Evolutionary conservation across 768 basidiomycete genomes (phyloP).

Genomic region (Daedalea quercina): DNA sequence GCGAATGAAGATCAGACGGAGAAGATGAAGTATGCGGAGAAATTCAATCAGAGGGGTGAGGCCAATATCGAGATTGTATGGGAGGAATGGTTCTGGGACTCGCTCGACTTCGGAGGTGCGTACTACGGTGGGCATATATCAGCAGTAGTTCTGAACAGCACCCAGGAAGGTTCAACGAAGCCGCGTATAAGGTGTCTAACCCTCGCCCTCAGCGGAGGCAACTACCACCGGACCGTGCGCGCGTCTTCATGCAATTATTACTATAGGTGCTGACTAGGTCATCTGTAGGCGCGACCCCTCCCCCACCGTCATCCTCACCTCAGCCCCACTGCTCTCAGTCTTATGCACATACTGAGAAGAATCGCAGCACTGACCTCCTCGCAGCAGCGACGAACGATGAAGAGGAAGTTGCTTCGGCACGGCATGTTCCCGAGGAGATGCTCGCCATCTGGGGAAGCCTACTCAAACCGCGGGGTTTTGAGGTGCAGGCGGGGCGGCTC

Average conservation of each 20-base stretch:
- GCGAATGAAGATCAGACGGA: slow-evolving; percentile 41
- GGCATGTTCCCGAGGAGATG: slow-evolving; percentile 54
- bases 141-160: neutral
- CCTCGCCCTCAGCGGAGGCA: slow-evolving; percentile 55
- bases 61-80: slow-evolving; percentile 76
- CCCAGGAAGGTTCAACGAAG: slow-evolving; percentile 60
- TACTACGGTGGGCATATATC: neutral
- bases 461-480: slow-evolving; percentile 61
- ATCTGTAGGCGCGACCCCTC: slow-evolving; percentile 10
- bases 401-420: slow-evolving; percentile 51
- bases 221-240: slow-evolving; percentile 15
- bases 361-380: slow-evolving; percentile 4
- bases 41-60: slow-evolving; percentile 64
- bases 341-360: slow-evolving; percentile 7
- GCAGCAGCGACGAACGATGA: slow-evolving; percentile 30
- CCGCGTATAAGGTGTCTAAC: slow-evolving; percentile 46
- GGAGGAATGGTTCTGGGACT: slow-evolving; percentile 99
- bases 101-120: slow-evolving; percentile 51
- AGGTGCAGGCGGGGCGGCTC: slow-evolving; percentile 50
- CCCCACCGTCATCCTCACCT: slow-evolving; percentile 15
- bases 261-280: neutral
- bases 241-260: neutral
- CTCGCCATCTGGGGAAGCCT: slow-evolving; percentile 68
- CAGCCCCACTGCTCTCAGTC: slow-evolving; percentile 6
- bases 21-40: slow-evolving; percentile 75